These are phyloP conservation scores for Saccharomycopsis vini DNA, from an alignment of 805 yeast species.

Conservation along the genomic window DNA sequence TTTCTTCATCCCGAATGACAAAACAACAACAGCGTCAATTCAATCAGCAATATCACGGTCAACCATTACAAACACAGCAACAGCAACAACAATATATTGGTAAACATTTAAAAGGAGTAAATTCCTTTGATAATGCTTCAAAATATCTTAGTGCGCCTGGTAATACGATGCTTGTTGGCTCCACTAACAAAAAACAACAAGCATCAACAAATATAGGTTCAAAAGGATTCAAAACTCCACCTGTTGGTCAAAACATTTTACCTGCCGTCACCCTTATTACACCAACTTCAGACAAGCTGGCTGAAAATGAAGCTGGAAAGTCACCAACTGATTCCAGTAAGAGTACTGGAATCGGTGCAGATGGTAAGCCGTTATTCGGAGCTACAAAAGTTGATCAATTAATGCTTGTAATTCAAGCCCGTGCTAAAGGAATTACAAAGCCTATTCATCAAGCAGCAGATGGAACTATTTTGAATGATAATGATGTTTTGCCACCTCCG, in stretches of 20 bases:
- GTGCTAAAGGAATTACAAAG: slow-evolving; percentile 66
- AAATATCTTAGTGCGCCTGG: too few relatives aligned
- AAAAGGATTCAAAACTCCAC: too few relatives aligned
- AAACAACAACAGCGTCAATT: slow-evolving; percentile 5
- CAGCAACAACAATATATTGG: slow-evolving; percentile 13
- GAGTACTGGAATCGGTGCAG: too few relatives aligned
- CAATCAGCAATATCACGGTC: slow-evolving; percentile 5
- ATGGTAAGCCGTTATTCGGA: slow-evolving; percentile 65
- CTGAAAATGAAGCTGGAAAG: neutral
- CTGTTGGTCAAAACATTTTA: slow-evolving; percentile 18
- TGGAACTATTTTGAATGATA: slow-evolving; percentile 55
- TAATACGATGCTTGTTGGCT: too few relatives aligned
- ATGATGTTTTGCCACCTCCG: slow-evolving; percentile 46
- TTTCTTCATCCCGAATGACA: slow-evolving; percentile 6
- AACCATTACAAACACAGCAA: slow-evolving; percentile 18
- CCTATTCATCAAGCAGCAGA: slow-evolving; percentile 57
- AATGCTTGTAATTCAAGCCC: slow-evolving; percentile 85
- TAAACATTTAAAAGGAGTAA: too few relatives aligned
- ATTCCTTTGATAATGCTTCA: too few relatives aligned
- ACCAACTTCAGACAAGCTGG: slow-evolving; percentile 16
- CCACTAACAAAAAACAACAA: too few relatives aligned
- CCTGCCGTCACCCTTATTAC: slow-evolving; percentile 14
- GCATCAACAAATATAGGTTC: too few relatives aligned
- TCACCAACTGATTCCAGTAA: too few relatives aligned
- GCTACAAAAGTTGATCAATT: slow-evolving; percentile 86